Conservation (phyloP, 768 basidiomycete species). For the Lactifluus volemus region DNA sequence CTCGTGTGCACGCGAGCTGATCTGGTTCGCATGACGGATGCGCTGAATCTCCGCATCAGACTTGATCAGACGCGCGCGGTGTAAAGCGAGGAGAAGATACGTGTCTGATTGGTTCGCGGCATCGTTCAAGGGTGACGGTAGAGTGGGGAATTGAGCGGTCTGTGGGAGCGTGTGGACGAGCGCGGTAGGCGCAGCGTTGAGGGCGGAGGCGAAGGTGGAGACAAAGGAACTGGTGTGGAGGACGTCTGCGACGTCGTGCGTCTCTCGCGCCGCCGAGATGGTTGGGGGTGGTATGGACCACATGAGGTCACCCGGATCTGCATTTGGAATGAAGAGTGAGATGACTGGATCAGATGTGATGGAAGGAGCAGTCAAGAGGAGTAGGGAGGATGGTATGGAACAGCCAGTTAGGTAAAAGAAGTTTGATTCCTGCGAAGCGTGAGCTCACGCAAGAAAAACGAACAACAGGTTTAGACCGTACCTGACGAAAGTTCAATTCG, state of each 20-base stretch:
- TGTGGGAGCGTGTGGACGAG: slow-evolving; percentile 59
- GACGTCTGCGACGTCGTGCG: slow-evolving; percentile 54
- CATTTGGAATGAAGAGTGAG: slow-evolving; percentile 73
- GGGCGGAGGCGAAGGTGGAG: slow-evolving; percentile 36
- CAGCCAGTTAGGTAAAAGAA: slow-evolving; percentile 86
- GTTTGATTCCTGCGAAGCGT: slow-evolving; percentile 55
- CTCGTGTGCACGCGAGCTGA: slow-evolving; percentile 87
- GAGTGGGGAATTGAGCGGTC: slow-evolving; percentile 42
- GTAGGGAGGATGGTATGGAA: slow-evolving; percentile 57
- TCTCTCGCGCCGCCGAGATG: slow-evolving; percentile 42
- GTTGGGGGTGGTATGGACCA: slow-evolving; percentile 85
- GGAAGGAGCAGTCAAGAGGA: slow-evolving; percentile 51
- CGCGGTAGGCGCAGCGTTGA: slow-evolving; percentile 44
- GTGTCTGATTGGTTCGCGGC: slow-evolving; percentile 39
- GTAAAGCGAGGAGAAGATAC: slow-evolving; percentile 71
- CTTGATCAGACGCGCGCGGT: slow-evolving; percentile 73
- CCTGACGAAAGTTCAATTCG: slow-evolving; percentile 59
- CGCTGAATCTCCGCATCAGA: slow-evolving; percentile 60
- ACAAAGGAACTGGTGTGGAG: slow-evolving; percentile 41
- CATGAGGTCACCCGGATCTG: slow-evolving; percentile 65
- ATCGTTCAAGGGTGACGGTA: slow-evolving; percentile 32
- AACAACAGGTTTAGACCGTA: background rate
- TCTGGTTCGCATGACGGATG: slow-evolving; percentile 74
- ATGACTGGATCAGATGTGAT: slow-evolving; percentile 35
- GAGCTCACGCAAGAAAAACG: slow-evolving; percentile 3